Evolutionary conservation across 2,329 filamentous ascomycete species (phyloP).

Genomic region (Thermoascus crustaceus): DNA sequence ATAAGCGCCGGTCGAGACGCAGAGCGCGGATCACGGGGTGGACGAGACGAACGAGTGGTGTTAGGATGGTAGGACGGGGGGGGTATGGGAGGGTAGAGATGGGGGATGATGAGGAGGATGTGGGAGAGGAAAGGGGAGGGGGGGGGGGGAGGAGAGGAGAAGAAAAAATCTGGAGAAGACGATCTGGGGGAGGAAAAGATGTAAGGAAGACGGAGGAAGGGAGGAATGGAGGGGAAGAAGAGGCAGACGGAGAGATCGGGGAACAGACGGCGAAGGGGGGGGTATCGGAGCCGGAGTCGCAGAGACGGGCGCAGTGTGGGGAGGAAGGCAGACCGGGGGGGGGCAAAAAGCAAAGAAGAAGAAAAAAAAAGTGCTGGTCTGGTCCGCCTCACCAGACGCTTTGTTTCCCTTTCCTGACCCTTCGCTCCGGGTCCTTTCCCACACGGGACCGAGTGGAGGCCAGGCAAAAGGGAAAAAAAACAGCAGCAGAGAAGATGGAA

Average conservation of each 20-base stretch:
- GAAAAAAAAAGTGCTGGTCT: conserved; percentile 12
- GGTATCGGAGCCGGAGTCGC: conserved; percentile 6
- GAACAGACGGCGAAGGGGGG: conserved; percentile 10
- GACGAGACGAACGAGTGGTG: conserved; percentile 4
- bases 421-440: neutral
- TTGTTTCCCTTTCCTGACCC: neutral
- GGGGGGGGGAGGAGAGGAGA: conserved; percentile 3
- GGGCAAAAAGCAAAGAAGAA: conserved; percentile 9
- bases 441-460: conserved; percentile 10
- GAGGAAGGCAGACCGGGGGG: conserved; percentile 8
- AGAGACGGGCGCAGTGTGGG: conserved; percentile 1
- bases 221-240: conserved; percentile 20
- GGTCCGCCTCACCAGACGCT: conserved; percentile 9
- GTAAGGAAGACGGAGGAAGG: conserved; percentile 13
- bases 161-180: conserved; percentile 19
- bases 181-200: conserved; percentile 19
- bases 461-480: conserved; percentile 10
- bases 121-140: conserved; percentile 5
- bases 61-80: conserved; percentile 7
- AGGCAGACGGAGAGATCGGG: conserved; percentile 20
- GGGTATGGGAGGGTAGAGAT: conserved; percentile 12
- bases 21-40: too few species aligned
- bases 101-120: too few species aligned
- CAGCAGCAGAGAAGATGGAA: conserved; percentile 9
- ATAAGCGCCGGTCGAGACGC: too few species aligned